These are phyloP conservation scores for Lanmaoa pseudosensibilis DNA, from an alignment of 768 basidiomycete species.

Conservation along the genomic window DNA sequence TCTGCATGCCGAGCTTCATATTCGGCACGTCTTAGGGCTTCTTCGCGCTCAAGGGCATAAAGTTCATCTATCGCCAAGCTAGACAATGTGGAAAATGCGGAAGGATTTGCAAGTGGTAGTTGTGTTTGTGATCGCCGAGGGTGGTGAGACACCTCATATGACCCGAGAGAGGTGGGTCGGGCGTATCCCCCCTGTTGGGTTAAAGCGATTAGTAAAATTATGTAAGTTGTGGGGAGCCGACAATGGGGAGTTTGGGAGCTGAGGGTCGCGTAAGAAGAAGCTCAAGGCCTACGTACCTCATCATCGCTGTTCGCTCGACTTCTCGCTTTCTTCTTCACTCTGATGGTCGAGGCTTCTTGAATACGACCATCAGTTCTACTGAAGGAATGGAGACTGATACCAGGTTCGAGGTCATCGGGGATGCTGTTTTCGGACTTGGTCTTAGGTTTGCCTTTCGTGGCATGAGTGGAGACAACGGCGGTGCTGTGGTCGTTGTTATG, in stretches of 20 bases:
- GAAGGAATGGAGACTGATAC: conserved; percentile 30
- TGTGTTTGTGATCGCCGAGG: conserved; percentile 31
- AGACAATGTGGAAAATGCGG: conserved; percentile 68
- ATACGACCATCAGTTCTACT: conserved; percentile 16
- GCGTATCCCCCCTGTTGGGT: conserved; percentile 51
- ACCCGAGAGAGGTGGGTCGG: conserved; percentile 51
- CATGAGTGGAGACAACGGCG: conserved; percentile 18
- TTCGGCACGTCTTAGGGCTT: conserved; percentile 81
- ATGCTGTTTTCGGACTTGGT: conserved; percentile 25
- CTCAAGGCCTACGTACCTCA: conserved; percentile 56
- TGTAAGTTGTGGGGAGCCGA: conserved; percentile 30
- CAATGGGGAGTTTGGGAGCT: conserved; percentile 15
- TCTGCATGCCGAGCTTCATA: conserved; percentile 79
- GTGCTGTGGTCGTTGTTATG: conserved; percentile 63
- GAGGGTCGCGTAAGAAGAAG: not conserved
- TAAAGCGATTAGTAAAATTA: conserved; percentile 22
- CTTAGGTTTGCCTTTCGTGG: conserved; percentile 32
- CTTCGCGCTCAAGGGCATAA: conserved; percentile 82
- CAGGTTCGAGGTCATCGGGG: conserved; percentile 28
- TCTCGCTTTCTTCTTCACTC: conserved; percentile 74
- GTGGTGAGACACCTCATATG: conserved; percentile 41
- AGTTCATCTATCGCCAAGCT: conserved; percentile 86
- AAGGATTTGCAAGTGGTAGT: conserved; percentile 32
- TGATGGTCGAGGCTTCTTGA: conserved; percentile 30
- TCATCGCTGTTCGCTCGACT: conserved; percentile 81